phyloP scores from a whole-genome alignment of 371 early-diverging fungal species.

The Basidiobolus meristosporus region DNA sequence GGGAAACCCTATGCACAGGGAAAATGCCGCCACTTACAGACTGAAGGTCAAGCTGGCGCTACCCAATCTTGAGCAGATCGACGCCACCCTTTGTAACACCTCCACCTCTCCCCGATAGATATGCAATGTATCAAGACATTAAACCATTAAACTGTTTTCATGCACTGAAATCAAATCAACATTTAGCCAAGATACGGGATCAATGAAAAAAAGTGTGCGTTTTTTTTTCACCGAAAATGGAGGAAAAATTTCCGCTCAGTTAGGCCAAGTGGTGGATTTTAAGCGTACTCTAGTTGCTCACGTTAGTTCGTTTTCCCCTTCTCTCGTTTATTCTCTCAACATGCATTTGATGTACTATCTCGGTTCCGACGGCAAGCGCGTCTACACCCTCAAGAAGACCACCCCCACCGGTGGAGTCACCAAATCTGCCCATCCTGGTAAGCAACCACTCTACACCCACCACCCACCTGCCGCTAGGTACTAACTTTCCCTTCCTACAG shows the following conservation, averaged over 20 bases:
- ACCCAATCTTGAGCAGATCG: slow-evolving; percentile 79
- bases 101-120: too few relatives aligned
- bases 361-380: slow-evolving; percentile 67
- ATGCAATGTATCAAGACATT: too few relatives aligned
- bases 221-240: too few relatives aligned
- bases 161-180: too few relatives aligned
- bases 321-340: slow-evolving; percentile 1
- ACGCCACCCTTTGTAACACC: slow-evolving; percentile 38
- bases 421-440: slow-evolving; percentile 85
- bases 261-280: too few relatives aligned
- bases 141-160: too few relatives aligned
- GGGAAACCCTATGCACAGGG: slow-evolving; percentile 77
- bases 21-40: slow-evolving; percentile 62
- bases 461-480: neutral
- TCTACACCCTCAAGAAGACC: slow-evolving; percentile 94
- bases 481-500: slow-evolving; percentile 6
- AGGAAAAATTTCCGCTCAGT: too few relatives aligned
- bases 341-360: slow-evolving; percentile 94
- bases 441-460: slow-evolving; percentile 1
- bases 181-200: too few relatives aligned
- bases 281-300: too few relatives aligned
- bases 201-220: too few relatives aligned
- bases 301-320: neutral
- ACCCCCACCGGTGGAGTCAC: slow-evolving; percentile 62
- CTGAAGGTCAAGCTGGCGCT: slow-evolving; percentile 70